A percentile compares a stretch with the other conserved stretches of the same genome.
phyloP scores from a whole-genome alignment of 108 stramenopile species.

The Aureococcus anophagefferens region DNA sequence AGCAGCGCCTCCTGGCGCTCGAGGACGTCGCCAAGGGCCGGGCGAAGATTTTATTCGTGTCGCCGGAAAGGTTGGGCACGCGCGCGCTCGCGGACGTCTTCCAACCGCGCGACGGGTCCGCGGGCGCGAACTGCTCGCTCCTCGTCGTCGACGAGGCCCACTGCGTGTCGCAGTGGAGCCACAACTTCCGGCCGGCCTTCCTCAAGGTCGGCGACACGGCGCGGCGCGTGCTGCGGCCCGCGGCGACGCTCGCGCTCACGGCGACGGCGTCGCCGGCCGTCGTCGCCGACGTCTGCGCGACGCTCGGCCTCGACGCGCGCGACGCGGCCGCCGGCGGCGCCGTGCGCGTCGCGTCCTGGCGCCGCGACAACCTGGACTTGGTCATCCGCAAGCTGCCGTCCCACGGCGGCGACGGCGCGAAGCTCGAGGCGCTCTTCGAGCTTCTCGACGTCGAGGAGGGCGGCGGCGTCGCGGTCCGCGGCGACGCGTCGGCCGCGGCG shows the following conservation, averaged over 20 bases:
- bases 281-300: constrained; percentile 65
- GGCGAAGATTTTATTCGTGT: constrained; percentile 76
- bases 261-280: constrained; percentile 80
- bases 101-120: no score
- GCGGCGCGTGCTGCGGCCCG: neutral
- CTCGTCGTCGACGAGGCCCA: constrained; percentile 93
- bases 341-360: neutral
- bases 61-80: constrained; percentile 78
- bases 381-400: neutral
- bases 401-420: neutral
- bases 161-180: constrained; percentile 81
- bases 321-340: neutral
- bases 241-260: constrained; percentile 60
- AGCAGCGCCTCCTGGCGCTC: constrained; percentile 12
- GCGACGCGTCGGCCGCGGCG: neutral
- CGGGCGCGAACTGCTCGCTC: constrained; percentile 47
- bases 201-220: constrained; percentile 39
- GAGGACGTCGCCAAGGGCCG: constrained; percentile 63
- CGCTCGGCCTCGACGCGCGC: constrained; percentile 40
- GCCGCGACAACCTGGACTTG: neutral
- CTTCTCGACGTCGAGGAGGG: neutral
- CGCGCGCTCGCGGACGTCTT: constrained; percentile 59
- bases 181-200: constrained; percentile 92
- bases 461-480: neutral
- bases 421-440: neutral